Conservation (phyloP, 768 basidiomycete genomes). For the Phaeolepiota aurea region DNA sequence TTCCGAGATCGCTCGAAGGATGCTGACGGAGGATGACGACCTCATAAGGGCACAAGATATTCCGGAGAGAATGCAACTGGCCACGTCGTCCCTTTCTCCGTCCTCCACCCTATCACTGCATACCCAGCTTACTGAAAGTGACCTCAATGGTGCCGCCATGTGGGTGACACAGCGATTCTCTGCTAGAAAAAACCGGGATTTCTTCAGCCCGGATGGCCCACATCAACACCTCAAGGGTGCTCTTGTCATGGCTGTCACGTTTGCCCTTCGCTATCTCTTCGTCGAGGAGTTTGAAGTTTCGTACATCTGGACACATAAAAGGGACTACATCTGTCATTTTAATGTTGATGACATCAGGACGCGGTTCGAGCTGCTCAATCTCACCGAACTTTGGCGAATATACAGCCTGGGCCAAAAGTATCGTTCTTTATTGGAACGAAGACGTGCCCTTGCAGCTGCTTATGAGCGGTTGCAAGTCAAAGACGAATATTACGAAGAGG, state of each 20-base stretch:
- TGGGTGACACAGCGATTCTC: constrained; percentile 85
- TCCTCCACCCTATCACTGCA: constrained; percentile 54
- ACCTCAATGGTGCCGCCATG: constrained; percentile 72
- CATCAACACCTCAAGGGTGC: constrained; percentile 53
- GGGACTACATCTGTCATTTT: constrained; percentile 84
- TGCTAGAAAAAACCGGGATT: constrained; percentile 60
- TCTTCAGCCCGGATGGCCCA: constrained; percentile 57
- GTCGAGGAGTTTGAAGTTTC: constrained; percentile 89
- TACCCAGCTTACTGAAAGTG: constrained; percentile 57
- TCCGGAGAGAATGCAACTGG: constrained; percentile 93
- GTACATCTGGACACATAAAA: constrained; percentile 89
- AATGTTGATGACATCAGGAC: constrained; percentile 55
- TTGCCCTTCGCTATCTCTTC: constrained; percentile 76
- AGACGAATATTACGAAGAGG: constrained; percentile 71
- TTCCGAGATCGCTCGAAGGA: constrained; percentile 82
- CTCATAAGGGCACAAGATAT: constrained; percentile 84
- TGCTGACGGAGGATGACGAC: constrained; percentile 91
- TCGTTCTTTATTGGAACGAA: constrained; percentile 75
- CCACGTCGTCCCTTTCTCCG: constrained; percentile 73
- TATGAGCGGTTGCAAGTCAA: constrained; percentile 61
- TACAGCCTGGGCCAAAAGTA: constrained; percentile 85
- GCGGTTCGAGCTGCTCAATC: constrained; percentile 63
- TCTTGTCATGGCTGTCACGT: constrained; percentile 73
- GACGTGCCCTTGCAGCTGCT: constrained; percentile 47
- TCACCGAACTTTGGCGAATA: constrained; percentile 87